Percentiles rank a stretch among this genome's conserved stretches.
Conservation (phyloP, 2,329 filamentous ascomycete genomes). For the Hymenoscyphus salicellus region DNA sequence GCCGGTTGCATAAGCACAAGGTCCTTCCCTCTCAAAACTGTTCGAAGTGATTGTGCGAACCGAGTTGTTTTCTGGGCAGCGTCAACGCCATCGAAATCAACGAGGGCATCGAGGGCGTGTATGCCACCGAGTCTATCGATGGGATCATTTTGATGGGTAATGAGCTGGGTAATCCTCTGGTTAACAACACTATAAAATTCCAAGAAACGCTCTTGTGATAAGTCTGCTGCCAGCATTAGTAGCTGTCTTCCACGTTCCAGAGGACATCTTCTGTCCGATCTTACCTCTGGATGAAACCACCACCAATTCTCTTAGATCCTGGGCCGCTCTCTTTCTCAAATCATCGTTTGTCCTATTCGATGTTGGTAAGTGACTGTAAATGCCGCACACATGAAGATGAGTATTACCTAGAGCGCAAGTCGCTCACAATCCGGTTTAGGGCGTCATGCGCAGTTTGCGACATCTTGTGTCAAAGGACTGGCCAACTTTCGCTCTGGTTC, state of each 20-base stretch:
- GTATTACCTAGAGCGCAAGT: slow-evolving; percentile 33
- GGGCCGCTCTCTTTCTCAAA: slow-evolving; percentile 34
- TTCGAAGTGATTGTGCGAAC: slow-evolving; percentile 86
- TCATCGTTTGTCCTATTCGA: slow-evolving; percentile 33
- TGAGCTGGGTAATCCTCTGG: slow-evolving; percentile 65
- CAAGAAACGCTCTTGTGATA: slow-evolving; percentile 74
- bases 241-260: not conserved
- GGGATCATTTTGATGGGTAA: slow-evolving; percentile 81
- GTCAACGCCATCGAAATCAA: slow-evolving; percentile 96
- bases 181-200: slow-evolving; percentile 67
- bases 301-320: slow-evolving; percentile 36
- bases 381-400: not conserved
- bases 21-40: slow-evolving; percentile 85
- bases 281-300: slow-evolving; percentile 36
- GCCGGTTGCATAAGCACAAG: slow-evolving; percentile 87
- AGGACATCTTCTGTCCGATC: slow-evolving; percentile 1
- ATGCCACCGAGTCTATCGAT: slow-evolving; percentile 89
- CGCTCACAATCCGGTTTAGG: slow-evolving; percentile 33
- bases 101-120: slow-evolving; percentile 84
- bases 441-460: slow-evolving; percentile 35
- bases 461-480: slow-evolving; percentile 29
- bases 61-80: slow-evolving; percentile 89
- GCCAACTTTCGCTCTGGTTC: slow-evolving; percentile 21
- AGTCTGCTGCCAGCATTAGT: slow-evolving; percentile 51
- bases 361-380: slow-evolving; percentile 13